Conservation (phyloP, 371 early-diverging fungal species). For the Catenaria anguillulae region DNA sequence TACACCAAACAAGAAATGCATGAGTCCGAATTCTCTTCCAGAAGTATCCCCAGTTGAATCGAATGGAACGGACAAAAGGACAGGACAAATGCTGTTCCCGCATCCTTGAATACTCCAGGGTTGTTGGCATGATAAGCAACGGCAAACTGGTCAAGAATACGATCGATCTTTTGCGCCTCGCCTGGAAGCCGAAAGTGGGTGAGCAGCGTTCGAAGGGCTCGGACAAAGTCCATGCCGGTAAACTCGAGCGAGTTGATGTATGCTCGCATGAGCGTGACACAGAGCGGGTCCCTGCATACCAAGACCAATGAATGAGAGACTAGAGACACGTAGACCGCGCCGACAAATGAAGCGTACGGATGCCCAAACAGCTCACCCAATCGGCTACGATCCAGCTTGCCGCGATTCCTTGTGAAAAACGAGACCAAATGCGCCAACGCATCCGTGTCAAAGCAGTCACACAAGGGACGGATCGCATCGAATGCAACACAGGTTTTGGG, state of each 20-base stretch:
- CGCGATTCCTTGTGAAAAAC: not conserved
- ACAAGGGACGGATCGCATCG: no score
- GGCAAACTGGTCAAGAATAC: conserved; percentile 13
- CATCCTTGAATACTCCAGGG: not conserved
- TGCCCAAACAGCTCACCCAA: conserved; percentile 11
- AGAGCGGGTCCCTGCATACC: not conserved
- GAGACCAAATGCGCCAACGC: no score
- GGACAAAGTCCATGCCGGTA: not conserved
- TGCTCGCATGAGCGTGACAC: not conserved
- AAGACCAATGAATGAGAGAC: not conserved
- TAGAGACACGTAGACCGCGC: not conserved
- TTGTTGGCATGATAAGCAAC: conserved; percentile 7
- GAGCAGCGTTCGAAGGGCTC: conserved; percentile 5
- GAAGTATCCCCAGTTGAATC: no score
- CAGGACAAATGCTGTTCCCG: conserved; percentile 12
- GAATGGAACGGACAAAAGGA: no score
- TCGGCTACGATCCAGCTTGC: not conserved
- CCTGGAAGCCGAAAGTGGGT: conserved; percentile 12
- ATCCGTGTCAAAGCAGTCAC: no score
- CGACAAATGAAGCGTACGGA: not conserved
- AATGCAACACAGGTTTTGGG: no score
- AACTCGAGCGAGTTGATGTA: conserved; percentile 7
- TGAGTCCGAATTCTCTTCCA: no score
- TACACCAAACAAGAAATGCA: no score
- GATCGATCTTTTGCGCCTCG: conserved; percentile 17